These are phyloP conservation scores for Knufia fluminis DNA, from an alignment of 2,329 filamentous ascomycete species.

Conservation along the genomic window DNA sequence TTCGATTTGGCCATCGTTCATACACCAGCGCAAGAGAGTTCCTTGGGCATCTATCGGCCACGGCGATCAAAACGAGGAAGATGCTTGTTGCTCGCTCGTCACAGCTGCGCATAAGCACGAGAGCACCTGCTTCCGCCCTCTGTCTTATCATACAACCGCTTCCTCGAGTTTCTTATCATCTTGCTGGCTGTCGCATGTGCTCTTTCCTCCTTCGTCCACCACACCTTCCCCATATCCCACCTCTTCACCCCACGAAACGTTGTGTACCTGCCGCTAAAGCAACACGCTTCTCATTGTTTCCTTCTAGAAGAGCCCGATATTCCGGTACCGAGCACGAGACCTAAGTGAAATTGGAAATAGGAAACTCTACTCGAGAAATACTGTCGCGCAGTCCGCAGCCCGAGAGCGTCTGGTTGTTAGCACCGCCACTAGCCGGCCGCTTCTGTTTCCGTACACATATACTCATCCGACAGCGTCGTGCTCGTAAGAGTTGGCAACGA, in stretches of 20 bases:
- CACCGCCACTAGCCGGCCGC: constrained; percentile 6
- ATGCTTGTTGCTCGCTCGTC: too few species aligned
- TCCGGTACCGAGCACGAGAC: background rate
- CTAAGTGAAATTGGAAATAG: background rate
- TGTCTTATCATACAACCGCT: background rate
- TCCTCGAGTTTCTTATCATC: background rate
- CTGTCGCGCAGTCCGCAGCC: background rate
- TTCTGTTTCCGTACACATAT: constrained; percentile 1
- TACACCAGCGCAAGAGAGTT: background rate
- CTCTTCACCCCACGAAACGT: background rate
- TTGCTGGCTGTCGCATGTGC: constrained; percentile 6
- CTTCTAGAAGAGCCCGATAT: background rate
- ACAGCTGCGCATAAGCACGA: constrained; percentile 3
- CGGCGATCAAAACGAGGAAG: background rate
- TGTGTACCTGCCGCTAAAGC: background rate
- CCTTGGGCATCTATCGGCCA: background rate
- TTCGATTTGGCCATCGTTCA: background rate
- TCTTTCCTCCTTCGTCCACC: background rate
- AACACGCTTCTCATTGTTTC: background rate
- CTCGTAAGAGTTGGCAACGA: too few species aligned
- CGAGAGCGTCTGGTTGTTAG: background rate
- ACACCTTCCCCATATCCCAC: background rate
- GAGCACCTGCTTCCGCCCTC: background rate
- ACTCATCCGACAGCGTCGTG: background rate
- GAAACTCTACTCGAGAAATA: background rate